Percentiles rank a stretch among this genome's conserved stretches.
Evolutionary conservation across 2,329 filamentous ascomycete genomes (phyloP).

Genomic region (Stagonosporopsis rhizophila): DNA sequence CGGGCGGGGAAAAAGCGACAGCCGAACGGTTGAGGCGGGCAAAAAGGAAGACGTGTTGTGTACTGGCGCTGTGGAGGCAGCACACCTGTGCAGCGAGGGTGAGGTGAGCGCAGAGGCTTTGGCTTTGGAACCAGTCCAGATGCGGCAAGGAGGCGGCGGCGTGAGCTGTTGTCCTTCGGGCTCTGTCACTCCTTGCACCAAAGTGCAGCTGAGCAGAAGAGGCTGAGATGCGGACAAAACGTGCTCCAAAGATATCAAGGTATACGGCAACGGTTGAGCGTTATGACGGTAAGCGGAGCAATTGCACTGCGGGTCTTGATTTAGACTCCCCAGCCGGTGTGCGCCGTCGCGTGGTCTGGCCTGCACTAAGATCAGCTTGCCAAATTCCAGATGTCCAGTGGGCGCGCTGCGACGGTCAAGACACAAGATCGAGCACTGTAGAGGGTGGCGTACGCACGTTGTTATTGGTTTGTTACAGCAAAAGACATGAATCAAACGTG

Average conservation of each 20-base stretch:
- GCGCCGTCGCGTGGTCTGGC: constrained; percentile 19
- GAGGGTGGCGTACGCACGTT: constrained; percentile 6
- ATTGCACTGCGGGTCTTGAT: constrained; percentile 17
- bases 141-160: constrained; percentile 29
- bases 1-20: constrained; percentile 35
- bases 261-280: constrained; percentile 16
- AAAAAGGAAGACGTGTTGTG: constrained; percentile 36
- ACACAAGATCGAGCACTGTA: not conserved
- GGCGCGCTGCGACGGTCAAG: not conserved
- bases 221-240: constrained; percentile 13
- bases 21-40: constrained; percentile 32
- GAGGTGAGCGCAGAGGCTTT: constrained; percentile 27
- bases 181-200: constrained; percentile 20
- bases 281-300: constrained; percentile 19
- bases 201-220: constrained; percentile 14
- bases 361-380: constrained; percentile 19
- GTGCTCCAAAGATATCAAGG: constrained; percentile 15
- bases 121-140: constrained; percentile 26
- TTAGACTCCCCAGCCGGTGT: constrained; percentile 14
- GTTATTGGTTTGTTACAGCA: constrained; percentile 16
- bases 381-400: constrained; percentile 1
- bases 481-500: constrained; percentile 13
- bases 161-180: constrained; percentile 18
- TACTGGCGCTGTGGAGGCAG: constrained; percentile 38
- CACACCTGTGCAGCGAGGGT: constrained; percentile 30